Evolutionary conservation across 768 basidiomycete genomes (phyloP), one percentile per base, ranked within the genome.

Genomic region (Podaxis rugospora): DNA sequence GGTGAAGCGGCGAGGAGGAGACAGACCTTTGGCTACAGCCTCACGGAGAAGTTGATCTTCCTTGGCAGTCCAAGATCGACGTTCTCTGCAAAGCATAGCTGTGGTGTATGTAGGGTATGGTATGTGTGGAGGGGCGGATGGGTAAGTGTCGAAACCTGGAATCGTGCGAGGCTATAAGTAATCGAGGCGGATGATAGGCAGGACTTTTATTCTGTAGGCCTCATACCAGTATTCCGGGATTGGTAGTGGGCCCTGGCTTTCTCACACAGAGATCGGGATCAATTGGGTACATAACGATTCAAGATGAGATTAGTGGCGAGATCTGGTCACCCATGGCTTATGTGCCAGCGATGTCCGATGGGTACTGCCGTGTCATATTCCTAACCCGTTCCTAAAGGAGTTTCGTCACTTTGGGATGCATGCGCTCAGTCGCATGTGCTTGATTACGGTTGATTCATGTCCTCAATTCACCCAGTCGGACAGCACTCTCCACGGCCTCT

Each of bases 1-100:
- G 49, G 40, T 10, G 28, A 59, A 11, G 53, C 21, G 35, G 50
- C 25, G 58, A 61, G 55, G 23, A 36, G 42, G 36, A 51, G 56
- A 44, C 46, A 61, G 49, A 83, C 82, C 82, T 72, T 72, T 75
- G 62, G 76, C 72, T 10, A 83, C 82, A 28, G 81, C 82, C 25
- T 78, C 74, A 27, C 81, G 77, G 35, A 83, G 77, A 55, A 82
- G 77, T 58, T 82, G 79, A 65, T 83, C 81, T 69, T 83, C 81
- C 62, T 78, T 78, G 21, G 76, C 72, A 39, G 80, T 80, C 81
- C 81, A 82, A 10, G 80, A 81, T 67, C 80, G 71, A 63, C 80
- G 75, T 71, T 82, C 80, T 72, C 80, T 71, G 70, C 76, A 78
- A 57, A 75, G 71, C 68, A 75, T 75, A 63, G 65, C 61, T 44